Evolutionary conservation across 176 grass and related monocot species (phyloP), one percentile per base, ranked within the genome.

Genomic region (Musa beccarii): DNA sequence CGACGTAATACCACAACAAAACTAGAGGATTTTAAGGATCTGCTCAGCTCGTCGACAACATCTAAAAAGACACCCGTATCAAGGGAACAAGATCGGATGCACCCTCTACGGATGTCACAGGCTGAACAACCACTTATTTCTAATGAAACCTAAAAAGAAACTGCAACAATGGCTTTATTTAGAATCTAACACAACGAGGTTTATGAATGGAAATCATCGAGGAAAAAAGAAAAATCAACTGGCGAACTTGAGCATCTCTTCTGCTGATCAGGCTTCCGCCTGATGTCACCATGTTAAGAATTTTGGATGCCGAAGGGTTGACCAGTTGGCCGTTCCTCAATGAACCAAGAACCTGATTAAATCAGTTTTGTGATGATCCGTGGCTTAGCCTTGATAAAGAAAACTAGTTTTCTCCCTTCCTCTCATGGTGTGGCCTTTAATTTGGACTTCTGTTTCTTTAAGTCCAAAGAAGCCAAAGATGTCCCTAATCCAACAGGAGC

Each of bases 401-500:
- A 26, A 9, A 11, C 20, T 25, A 25, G 9, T 17, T 34, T 16
- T 16, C 15, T n/a, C 8, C 50, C 25, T n/a, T 51, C 49, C 72
- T 67, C 53, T 70, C 56, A 80, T 59, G 57, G 26, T 67, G 79
- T 69, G 26, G 79, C 70, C 57, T 83, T 86, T 19, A 71, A 77
- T 83, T 87, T 99, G 17, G 86, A 81, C 50, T 94, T 99, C 67
- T 94, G 95, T 71, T 92, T 99, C 88, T 99, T 99, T 10, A 77
- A 55, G 55, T 89, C 95, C 82, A 94, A 82, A 52, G 79, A 80
- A 65, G 68, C 79, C 13, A 80, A 51, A 2, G 90, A 84, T 12
- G 85, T 61, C 43, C 95, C 95, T 82, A 99, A 79, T 73, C 95
- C 95, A 52, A 94, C 88, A 11, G 95, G 95, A 2, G 82, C 79